A percentile compares a stretch with the other conserved stretches of the same genome.
phyloP scores from a whole-genome alignment of 1,284 basidiomycete genomes.

The Salmacisia buchloeana region DNA sequence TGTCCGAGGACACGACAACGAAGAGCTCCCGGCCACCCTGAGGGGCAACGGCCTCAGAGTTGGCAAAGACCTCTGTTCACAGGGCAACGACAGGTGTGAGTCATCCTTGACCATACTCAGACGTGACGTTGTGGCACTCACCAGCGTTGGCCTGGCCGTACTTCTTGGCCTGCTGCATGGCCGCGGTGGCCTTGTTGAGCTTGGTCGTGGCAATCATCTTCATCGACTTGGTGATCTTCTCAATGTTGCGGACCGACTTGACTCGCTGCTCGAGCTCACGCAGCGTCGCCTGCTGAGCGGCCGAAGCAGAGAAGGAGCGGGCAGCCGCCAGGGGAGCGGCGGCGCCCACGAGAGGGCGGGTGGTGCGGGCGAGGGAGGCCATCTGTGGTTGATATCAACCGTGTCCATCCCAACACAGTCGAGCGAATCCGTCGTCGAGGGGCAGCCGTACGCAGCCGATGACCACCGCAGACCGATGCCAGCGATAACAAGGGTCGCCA shows the following conservation, averaged over 20 bases:
- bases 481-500: no score
- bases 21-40: constrained; percentile 53
- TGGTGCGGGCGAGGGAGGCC: constrained; percentile 31
- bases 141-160: constrained; percentile 92
- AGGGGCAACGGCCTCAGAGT: constrained; percentile 41
- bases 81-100: neutral
- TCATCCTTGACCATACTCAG: neutral
- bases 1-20: constrained; percentile 94
- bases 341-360: constrained; percentile 25
- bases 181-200: constrained; percentile 79
- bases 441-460: no score
- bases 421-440: no score
- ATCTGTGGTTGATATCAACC: no score
- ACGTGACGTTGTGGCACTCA: constrained; percentile 48
- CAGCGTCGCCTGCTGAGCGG: constrained; percentile 90
- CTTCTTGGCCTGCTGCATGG: constrained; percentile 86
- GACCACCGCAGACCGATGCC: no score
- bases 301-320: constrained; percentile 44
- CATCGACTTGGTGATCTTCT: constrained; percentile 99
- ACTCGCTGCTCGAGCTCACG: constrained; percentile 93
- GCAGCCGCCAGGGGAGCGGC: constrained; percentile 15
- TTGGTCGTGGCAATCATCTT: constrained; percentile 94
- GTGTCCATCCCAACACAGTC: no score
- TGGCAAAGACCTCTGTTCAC: constrained; percentile 44
- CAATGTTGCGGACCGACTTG: constrained; percentile 92